Base-by-base conservation (phyloP, 495 filamentous ascomycete species). In the Aspergillus bertholletiae region DNA sequence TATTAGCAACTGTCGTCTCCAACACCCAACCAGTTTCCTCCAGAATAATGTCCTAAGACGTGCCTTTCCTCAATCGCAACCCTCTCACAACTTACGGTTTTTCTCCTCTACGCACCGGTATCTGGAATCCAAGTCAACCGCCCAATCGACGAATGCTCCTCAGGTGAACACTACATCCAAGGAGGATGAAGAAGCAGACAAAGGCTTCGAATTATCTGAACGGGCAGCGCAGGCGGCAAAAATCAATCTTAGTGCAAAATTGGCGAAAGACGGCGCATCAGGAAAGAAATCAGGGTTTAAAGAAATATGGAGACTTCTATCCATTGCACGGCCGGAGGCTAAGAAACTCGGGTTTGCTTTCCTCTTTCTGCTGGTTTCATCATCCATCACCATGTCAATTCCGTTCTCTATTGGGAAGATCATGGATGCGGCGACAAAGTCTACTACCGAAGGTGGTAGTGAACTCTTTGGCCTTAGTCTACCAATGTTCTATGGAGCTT, bases 381-480 rank as follows among this genome's bases (percentile, higher is more conserved):
- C 92, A 5, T 76, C 81, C 28, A 89, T 98, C 56, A 94, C 91
- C 27, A 95, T 97, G 85, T 89, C 90, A 5, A 89, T 98, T 52
- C 94, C 94, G 17, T 93, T 96, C 62, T 95, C 92, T 0, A 96
- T 98, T 58, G 94, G 94, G 22, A 92, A 89, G 70, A 94, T 98
- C 49, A 80, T 98, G 67, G 95, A 98, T 72, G 80, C 89, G 37
- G 89, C 91, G 24, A 90, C 88, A 0, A 87, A 68, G 70, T 76
- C 55, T 3, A 62, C 69, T 1, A 62, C 69, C 21, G 75, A 82
- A 41, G 80, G 73, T 4, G 77, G 73, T 45, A 67, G 64, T 32
- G 64, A 74, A 51, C 76, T 95, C 3, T 91, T 94, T 63, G 90
- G 90, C 6, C 63, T 93, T 53, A 84, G 84, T 43, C 69, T 87